Conservation (phyloP, 352 stramenopile species). For the Thalassiosira livingstoniorum region DNA sequence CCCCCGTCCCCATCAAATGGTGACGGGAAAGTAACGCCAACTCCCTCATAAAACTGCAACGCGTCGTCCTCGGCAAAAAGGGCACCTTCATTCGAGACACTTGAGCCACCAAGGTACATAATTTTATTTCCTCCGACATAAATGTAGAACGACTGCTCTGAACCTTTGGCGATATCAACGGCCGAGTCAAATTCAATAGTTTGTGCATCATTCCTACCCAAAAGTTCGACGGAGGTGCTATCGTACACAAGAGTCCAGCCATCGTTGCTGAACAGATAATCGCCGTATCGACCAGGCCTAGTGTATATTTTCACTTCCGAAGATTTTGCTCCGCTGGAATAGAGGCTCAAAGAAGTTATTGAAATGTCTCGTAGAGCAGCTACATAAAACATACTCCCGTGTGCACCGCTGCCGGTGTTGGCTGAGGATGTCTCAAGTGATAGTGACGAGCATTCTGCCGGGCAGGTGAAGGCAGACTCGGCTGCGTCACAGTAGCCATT, state of each 20-base stretch:
- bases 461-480: slow-evolving; percentile 17
- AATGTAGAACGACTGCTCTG: slow-evolving; percentile 37
- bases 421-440: not conserved
- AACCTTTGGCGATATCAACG: slow-evolving; percentile 12
- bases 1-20: not conserved
- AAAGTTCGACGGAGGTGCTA: not conserved
- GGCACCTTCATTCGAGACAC: not conserved
- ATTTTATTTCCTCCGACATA: not conserved
- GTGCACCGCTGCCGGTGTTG: slow-evolving; percentile 10
- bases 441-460: slow-evolving; percentile 21
- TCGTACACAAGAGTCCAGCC: slow-evolving; percentile 36
- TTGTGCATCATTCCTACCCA: not conserved
- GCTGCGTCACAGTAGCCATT: slow-evolving; percentile 12
- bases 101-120: slow-evolving; percentile 21
- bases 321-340: not conserved
- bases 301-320: slow-evolving; percentile 42
- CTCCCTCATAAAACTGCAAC: slow-evolving; percentile 18
- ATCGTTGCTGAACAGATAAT: slow-evolving; percentile 11
- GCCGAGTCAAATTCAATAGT: slow-evolving; percentile 16
- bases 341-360: slow-evolving; percentile 38
- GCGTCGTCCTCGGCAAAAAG: not conserved
- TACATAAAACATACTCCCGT: slow-evolving; percentile 36
- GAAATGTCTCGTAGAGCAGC: slow-evolving; percentile 13
- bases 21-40: not conserved
- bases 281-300: slow-evolving; percentile 14